These are phyloP conservation scores for Gaertneriomyces sp. DNA, from an alignment of 192 early-diverging fungal genomes.

Conservation along the genomic window DNA sequence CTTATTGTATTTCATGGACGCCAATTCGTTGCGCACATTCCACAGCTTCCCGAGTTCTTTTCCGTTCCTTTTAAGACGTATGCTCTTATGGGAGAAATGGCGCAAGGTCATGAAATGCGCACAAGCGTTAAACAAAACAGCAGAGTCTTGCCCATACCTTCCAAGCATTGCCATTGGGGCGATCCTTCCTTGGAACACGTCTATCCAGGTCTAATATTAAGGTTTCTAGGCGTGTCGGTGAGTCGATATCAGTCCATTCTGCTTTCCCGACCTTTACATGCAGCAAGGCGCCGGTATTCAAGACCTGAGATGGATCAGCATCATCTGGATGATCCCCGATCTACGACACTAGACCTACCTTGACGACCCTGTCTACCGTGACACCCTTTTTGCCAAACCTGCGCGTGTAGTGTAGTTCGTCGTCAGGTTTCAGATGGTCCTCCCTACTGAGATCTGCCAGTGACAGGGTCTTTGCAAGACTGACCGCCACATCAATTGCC, in stretches of 20 bases:
- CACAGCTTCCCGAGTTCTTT: conserved; percentile 1
- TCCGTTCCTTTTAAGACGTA: conserved; percentile 6
- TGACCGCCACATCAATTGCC: neutral
- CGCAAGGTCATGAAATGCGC: too few species aligned
- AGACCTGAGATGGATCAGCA: neutral
- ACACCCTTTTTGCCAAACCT: conserved; percentile 6
- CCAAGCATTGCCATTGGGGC: conserved; percentile 25
- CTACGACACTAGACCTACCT: neutral
- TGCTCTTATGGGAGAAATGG: neutral
- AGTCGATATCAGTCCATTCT: conserved; percentile 9
- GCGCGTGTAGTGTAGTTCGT: conserved; percentile 4
- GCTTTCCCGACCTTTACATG: neutral
- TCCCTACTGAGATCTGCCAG: neutral
- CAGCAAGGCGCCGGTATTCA: neutral
- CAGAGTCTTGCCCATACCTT: neutral
- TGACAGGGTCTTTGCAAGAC: conserved; percentile 4
- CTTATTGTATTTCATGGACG: neutral
- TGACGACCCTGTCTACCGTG: conserved; percentile 14
- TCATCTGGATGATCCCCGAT: neutral
- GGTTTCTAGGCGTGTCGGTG: conserved; percentile 13
- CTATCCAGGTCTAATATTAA: conserved; percentile 13
- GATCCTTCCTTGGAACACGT: conserved; percentile 6
- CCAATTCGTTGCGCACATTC: neutral
- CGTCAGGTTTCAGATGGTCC: neutral
- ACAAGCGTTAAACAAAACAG: too few species aligned